Conservation (phyloP, 441 rosid species). For the Bocquillonia castaneifolia region DNA sequence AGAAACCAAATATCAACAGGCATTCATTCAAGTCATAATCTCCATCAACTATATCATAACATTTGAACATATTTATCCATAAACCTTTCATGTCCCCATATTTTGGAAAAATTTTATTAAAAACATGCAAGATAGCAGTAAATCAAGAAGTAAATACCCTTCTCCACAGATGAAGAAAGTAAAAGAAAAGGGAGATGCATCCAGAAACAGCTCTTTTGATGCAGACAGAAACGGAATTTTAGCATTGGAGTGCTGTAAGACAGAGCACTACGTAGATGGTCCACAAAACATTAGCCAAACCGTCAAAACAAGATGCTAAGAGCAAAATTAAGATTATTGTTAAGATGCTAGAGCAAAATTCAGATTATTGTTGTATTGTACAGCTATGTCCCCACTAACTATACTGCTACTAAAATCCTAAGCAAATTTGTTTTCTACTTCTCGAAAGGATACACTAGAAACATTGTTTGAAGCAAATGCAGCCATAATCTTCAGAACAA, state of each 20-base stretch:
- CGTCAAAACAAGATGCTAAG: not conserved
- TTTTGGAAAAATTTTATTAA: not conserved
- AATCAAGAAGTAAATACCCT: not conserved
- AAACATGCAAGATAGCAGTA: not conserved
- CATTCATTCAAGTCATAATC: conserved; percentile 1
- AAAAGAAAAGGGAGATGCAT: too few relatives aligned
- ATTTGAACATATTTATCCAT: not conserved
- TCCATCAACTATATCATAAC: too few relatives aligned
- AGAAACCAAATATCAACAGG: not conserved
- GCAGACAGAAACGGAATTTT: too few relatives aligned
- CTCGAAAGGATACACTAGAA: not conserved
- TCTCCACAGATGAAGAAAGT: not conserved
- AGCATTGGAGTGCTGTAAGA: too few relatives aligned
- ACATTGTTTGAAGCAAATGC: not conserved
- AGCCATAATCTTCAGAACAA: not conserved
- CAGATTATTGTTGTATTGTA: not conserved
- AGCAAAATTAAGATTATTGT: not conserved
- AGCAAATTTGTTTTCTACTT: not conserved
- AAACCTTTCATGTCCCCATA: not conserved
- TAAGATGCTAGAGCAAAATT: not conserved
- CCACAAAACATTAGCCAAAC: too few relatives aligned
- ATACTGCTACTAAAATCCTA: not conserved
- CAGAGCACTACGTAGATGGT: not conserved
- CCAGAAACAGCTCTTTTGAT: too few relatives aligned
- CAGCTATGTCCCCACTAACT: not conserved